These are phyloP conservation scores for Cenchrus purpureus DNA, from an alignment of 176 grass and related monocot species.

Conservation along the genomic window DNA sequence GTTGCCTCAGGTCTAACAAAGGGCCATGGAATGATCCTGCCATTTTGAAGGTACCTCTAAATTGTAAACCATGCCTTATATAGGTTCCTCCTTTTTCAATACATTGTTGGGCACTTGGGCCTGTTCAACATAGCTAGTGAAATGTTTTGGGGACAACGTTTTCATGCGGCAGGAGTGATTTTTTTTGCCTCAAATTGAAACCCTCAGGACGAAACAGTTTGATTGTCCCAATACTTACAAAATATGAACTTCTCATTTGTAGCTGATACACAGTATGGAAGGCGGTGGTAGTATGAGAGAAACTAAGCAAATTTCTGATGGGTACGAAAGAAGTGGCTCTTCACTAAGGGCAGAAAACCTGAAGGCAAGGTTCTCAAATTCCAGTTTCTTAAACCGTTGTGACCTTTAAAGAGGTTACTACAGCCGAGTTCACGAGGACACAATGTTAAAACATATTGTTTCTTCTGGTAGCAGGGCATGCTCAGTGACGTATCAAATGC, in stretches of 20 bases:
- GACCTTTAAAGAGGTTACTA: not conserved
- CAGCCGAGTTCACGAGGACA: not conserved
- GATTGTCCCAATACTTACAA: not conserved
- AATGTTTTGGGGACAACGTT: not conserved
- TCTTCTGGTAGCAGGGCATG: constrained; percentile 48
- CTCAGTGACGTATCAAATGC: constrained; percentile 48
- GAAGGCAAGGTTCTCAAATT: constrained; percentile 59
- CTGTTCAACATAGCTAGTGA: not conserved
- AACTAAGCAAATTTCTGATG: constrained; percentile 51
- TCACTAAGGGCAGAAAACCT: constrained; percentile 54
- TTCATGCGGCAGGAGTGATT: not conserved
- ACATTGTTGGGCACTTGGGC: not conserved
- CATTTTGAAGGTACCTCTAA: constrained; percentile 59
- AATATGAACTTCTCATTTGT: constrained; percentile 32
- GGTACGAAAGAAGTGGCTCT: constrained; percentile 47
- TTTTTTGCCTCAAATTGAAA: not conserved
- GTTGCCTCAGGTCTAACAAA: constrained; percentile 81
- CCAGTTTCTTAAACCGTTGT: constrained; percentile 5
- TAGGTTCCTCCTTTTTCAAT: not conserved
- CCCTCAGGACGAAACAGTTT: not conserved
- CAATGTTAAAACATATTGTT: not conserved
- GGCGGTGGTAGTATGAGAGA: constrained; percentile 48
- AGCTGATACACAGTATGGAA: constrained; percentile 57
- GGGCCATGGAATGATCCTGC: constrained; percentile 86
- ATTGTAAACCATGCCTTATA: not conserved